Conservation (phyloP, 78 protist species). For the Dictyostelium brefeldianum region DNA sequence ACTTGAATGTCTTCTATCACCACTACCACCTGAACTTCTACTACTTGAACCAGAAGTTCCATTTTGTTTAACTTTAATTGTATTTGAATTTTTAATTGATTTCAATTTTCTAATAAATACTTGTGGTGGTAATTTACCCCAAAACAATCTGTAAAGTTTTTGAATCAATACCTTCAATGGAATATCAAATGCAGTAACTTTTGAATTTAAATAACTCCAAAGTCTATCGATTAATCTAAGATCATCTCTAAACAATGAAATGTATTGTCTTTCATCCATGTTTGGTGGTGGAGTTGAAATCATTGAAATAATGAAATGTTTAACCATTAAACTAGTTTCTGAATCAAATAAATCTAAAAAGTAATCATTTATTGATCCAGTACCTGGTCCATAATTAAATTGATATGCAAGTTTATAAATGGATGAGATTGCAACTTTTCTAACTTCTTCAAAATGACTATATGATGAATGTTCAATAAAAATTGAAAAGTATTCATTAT, state of each 20-base stretch:
- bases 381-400: conserved; percentile 11
- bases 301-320: conserved; percentile 20
- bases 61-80: not conserved
- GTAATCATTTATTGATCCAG: conserved; percentile 15
- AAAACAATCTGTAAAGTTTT: conserved; percentile 36
- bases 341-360: conserved; percentile 51
- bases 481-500: not conserved
- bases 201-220: conserved; percentile 56
- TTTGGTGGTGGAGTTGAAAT: conserved; percentile 10
- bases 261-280: conserved; percentile 47
- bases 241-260: conserved; percentile 48
- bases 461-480: conserved; percentile 14
- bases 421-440: conserved; percentile 47
- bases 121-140: conserved; percentile 43
- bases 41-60: conserved; percentile 13
- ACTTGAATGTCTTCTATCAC: not conserved
- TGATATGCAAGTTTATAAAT: conserved; percentile 24
- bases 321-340: conserved; percentile 38
- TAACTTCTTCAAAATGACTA: conserved; percentile 41
- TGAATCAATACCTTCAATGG: not conserved
- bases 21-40: not conserved
- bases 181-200: conserved; percentile 13
- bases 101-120: conserved; percentile 5
- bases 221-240: conserved; percentile 43
- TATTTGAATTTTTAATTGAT: conserved; percentile 1